A percentile compares a stretch with the other conserved stretches of the same genome.
phyloP scores from a whole-genome alignment of 2,329 filamentous ascomycete genomes.

The Shiraia bambusicola region DNA sequence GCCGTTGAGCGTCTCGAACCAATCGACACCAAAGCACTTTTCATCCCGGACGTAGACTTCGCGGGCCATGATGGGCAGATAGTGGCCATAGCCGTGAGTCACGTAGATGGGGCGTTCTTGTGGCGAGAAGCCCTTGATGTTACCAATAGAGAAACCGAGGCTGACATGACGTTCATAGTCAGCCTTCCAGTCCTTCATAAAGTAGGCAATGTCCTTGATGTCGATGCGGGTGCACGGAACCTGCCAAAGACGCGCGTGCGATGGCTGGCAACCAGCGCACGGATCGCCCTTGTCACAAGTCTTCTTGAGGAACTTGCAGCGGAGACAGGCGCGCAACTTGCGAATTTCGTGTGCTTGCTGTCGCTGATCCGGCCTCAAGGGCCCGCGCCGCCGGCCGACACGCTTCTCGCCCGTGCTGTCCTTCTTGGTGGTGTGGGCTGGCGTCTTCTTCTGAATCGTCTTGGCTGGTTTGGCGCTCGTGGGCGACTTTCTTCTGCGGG shows the following conservation, averaged over 20 bases:
- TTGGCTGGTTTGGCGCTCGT: slow-evolving; percentile 74
- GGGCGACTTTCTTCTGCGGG: slow-evolving; percentile 71
- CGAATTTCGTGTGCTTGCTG: slow-evolving; percentile 97
- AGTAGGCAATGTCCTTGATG: slow-evolving; percentile 97
- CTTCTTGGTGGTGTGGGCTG: slow-evolving; percentile 70
- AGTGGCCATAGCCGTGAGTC: slow-evolving; percentile 93
- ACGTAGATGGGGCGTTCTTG: slow-evolving; percentile 76
- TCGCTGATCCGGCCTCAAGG: slow-evolving; percentile 86
- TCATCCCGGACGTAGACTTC: slow-evolving; percentile 92
- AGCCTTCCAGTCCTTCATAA: slow-evolving; percentile 99
- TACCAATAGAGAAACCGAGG: slow-evolving; percentile 85
- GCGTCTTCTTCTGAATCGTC: slow-evolving; percentile 74
- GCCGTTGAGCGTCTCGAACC: slow-evolving; percentile 79
- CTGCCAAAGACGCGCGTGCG: slow-evolving; percentile 93
- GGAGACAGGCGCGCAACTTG: slow-evolving; percentile 87
- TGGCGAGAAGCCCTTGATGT: slow-evolving; percentile 81
- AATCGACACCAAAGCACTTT: slow-evolving; percentile 89
- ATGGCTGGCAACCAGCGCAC: slow-evolving; percentile 91
- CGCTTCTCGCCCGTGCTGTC: slow-evolving; percentile 81
- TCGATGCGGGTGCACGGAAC: slow-evolving; percentile 97
- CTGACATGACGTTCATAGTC: slow-evolving; percentile 91
- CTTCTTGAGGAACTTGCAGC: slow-evolving; percentile 99
- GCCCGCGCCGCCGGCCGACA: slow-evolving; percentile 85
- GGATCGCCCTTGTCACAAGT: slow-evolving; percentile 98
- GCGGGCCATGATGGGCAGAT: slow-evolving; percentile 87